These are phyloP conservation scores for Rhodofomes roseus DNA, from an alignment of 1,284 basidiomycete genomes.

Conservation along the genomic window DNA sequence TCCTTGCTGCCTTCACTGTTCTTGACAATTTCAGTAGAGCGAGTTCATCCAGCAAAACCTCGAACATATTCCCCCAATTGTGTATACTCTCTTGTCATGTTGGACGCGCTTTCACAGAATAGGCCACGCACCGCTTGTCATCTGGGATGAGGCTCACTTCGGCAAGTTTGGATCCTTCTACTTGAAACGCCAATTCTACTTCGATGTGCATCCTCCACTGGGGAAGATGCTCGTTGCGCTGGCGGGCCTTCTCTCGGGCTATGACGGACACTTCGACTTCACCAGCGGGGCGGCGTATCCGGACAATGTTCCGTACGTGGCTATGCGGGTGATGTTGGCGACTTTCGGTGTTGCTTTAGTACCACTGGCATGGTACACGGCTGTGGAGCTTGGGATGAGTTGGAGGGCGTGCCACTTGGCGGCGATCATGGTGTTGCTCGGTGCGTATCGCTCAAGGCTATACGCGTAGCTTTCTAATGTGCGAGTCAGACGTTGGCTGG, in stretches of 20 bases:
- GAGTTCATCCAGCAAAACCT: slow-evolving; percentile 82
- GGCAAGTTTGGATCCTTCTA: slow-evolving; percentile 98
- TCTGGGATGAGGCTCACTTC: slow-evolving; percentile 99
- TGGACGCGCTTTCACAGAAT: slow-evolving; percentile 95
- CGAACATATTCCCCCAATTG: slow-evolving; percentile 76
- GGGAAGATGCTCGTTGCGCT: slow-evolving; percentile 99
- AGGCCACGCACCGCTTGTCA: slow-evolving; percentile 82
- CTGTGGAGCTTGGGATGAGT: slow-evolving; percentile 93
- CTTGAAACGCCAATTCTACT: slow-evolving; percentile 94
- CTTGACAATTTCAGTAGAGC: slow-evolving; percentile 38
- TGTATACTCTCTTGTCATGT: slow-evolving; percentile 92
- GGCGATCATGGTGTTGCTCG: slow-evolving; percentile 86
- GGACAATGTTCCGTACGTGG: slow-evolving; percentile 82
- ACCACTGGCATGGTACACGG: slow-evolving; percentile 94
- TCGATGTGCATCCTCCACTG: slow-evolving; percentile 96
- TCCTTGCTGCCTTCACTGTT: slow-evolving; percentile 1
- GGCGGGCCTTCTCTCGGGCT: slow-evolving; percentile 87
- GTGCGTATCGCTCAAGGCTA: background rate
- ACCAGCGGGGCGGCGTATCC: slow-evolving; percentile 91
- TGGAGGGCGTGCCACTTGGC: slow-evolving; percentile 88
- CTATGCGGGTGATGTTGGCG: slow-evolving; percentile 94
- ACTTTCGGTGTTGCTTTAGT: slow-evolving; percentile 95
- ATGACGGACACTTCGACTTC: slow-evolving; percentile 92
- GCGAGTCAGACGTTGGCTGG: slow-evolving; percentile 86
- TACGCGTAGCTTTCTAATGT: background rate